A percentile compares a stretch with the other conserved stretches of the same genome.
phyloP scores from a whole-genome alignment of 2,329 filamentous ascomycete species.

The Leptodontidium sp. region DNA sequence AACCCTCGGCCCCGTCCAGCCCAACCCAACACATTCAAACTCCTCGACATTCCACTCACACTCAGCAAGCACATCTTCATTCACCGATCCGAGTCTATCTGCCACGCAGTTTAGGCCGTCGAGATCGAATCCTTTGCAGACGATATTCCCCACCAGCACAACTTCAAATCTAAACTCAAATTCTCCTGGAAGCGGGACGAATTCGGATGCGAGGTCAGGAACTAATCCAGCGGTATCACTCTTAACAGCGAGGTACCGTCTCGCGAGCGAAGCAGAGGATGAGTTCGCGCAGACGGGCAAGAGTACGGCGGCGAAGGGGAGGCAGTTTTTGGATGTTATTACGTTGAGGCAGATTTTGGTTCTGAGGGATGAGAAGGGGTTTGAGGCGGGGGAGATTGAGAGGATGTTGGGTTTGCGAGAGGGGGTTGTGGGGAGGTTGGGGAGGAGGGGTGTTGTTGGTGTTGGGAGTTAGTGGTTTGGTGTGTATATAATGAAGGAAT shows the following conservation, averaged over 20 bases:
- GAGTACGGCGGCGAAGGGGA: slow-evolving; percentile 44
- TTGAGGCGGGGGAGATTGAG: slow-evolving; percentile 45
- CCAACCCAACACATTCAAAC: slow-evolving; percentile 43
- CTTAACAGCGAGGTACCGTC: slow-evolving; percentile 58
- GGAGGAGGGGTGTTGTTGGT: slow-evolving; percentile 37
- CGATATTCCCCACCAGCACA: neutral
- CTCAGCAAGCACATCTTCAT: slow-evolving; percentile 1
- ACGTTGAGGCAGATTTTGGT: slow-evolving; percentile 57
- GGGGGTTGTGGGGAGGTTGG: slow-evolving; percentile 51
- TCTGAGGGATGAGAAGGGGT: slow-evolving; percentile 52
- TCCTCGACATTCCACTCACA: slow-evolving; percentile 41
- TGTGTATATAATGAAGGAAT: neutral
- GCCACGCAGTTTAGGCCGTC: slow-evolving; percentile 35
- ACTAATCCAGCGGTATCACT: slow-evolving; percentile 42
- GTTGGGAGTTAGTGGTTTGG: slow-evolving; percentile 23
- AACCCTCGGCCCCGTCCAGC: slow-evolving; percentile 42
- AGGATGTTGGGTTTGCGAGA: slow-evolving; percentile 52
- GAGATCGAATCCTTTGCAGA: neutral
- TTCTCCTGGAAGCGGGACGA: no score
- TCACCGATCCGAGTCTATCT: slow-evolving; percentile 23
- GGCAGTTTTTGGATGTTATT: slow-evolving; percentile 57
- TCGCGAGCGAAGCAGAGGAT: slow-evolving; percentile 66
- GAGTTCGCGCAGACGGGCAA: slow-evolving; percentile 58
- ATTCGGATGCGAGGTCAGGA: neutral
- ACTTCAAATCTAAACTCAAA: neutral